Percentiles rank a stretch among this genome's conserved stretches.
Conservation (phyloP, 805 yeast species). For the Schwanniomyces polymorphus region DNA sequence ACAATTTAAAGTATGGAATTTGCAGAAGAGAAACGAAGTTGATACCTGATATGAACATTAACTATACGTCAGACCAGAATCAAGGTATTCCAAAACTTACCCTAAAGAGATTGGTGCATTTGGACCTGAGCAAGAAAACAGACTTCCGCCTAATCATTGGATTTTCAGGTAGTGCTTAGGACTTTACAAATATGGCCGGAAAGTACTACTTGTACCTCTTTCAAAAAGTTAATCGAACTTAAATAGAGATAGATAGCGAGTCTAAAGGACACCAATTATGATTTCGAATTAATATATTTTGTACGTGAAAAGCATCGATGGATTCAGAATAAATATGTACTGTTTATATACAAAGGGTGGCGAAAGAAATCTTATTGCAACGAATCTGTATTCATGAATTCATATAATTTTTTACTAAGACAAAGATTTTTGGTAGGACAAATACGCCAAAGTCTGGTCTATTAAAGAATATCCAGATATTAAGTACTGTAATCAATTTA, state of each 20-base stretch:
- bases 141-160: slow-evolving; percentile 62
- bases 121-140: slow-evolving; percentile 54
- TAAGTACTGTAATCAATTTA: slow-evolving; percentile 38
- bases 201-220: slow-evolving; percentile 58
- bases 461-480: slow-evolving; percentile 51
- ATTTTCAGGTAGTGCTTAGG: slow-evolving; percentile 60
- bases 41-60: slow-evolving; percentile 56
- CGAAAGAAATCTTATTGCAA: no score
- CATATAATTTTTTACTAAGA: no score
- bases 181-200: slow-evolving; percentile 48
- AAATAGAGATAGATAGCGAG: slow-evolving; percentile 63
- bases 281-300: slow-evolving; percentile 50
- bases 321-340: slow-evolving; percentile 59
- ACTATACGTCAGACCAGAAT: slow-evolving; percentile 58
- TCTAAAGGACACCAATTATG: slow-evolving; percentile 40
- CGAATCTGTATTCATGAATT: no score
- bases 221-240: slow-evolving; percentile 56
- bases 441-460: slow-evolving; percentile 49
- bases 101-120: slow-evolving; percentile 61
- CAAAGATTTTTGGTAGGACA: no score
- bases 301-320: slow-evolving; percentile 57
- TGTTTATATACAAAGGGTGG: slow-evolving; percentile 54
- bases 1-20: slow-evolving; percentile 43
- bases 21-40: slow-evolving; percentile 53
- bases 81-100: slow-evolving; percentile 49